Evolutionary conservation across 2,329 filamentous ascomycete species (phyloP), one percentile per base, ranked within the genome.

Genomic region (Nectriaceae sp.): DNA sequence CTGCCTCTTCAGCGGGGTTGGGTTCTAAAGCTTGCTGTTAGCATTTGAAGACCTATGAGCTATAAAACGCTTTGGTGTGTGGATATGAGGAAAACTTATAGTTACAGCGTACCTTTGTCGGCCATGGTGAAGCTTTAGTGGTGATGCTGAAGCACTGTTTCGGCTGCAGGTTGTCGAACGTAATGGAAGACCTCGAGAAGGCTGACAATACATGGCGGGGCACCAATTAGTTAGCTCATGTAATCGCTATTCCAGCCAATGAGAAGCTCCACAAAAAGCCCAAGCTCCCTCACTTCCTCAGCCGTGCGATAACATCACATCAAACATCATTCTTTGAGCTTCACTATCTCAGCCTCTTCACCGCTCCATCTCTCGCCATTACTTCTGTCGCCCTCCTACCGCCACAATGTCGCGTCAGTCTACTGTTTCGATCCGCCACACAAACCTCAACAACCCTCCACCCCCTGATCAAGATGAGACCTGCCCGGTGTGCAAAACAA

Each of bases 401-500:
- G 11, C 18, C 37, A 40, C 8, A 19, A 36, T 36, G 33, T 36
- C 33, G 5, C 33, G 33, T 8, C 26, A 31, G 15, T 8, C 37
- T 19, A 21, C 18, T 18, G 26, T 31, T 45, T 67, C 66, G 44
- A 52, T 66, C 53, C 65, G 64, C 29, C 59, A 66, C 46, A 42
- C 52, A 29, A 46, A 36, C 19, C 10, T 21, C 47, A 40, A 47
- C 45, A 37, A 16, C 35, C 43, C 50, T 21, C 45, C 57, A 8
- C 58, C 60, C 19, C 46, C 52, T 52, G 47, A 69, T 53, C 52
- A 66, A 42, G 75, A 78, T 58, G 91, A 97, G 72, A 88, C 92
- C 66, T 99, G 94, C 74, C 94, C 93, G 49, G 90, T 97, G 60
- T 99, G 94, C 87, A 97, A 97, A 74, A 95, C 91, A 50, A 90